Evolutionary conservation across 495 filamentous ascomycete genomes (phyloP).

Genomic region (Aspergillus coremiiformis): DNA sequence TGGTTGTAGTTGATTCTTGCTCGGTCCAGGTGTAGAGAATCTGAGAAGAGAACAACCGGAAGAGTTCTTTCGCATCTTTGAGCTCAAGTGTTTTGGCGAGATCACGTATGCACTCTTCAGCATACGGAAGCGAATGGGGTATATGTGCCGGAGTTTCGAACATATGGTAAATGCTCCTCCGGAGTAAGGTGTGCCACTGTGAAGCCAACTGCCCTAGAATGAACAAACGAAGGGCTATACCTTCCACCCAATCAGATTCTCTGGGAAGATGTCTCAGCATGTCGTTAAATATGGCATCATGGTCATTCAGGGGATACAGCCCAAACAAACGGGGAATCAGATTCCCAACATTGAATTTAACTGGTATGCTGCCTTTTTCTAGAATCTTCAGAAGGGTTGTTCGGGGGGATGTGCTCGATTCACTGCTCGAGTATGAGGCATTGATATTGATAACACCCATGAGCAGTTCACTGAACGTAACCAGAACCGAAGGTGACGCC

Average conservation of each 20-base stretch:
- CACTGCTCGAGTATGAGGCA: slow-evolving; percentile 50
- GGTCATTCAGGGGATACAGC: slow-evolving; percentile 67
- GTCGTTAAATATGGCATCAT: slow-evolving; percentile 76
- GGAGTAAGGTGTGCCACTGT: slow-evolving; percentile 70
- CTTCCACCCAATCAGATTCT: slow-evolving; percentile 64
- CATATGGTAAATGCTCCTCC: slow-evolving; percentile 81
- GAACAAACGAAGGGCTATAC: slow-evolving; percentile 76
- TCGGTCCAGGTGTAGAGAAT: slow-evolving; percentile 90
- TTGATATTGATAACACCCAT: slow-evolving; percentile 57
- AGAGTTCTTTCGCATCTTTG: slow-evolving; percentile 56
- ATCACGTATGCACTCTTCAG: slow-evolving; percentile 57
- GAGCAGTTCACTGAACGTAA: slow-evolving; percentile 58
- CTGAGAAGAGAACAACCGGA: slow-evolving; percentile 83
- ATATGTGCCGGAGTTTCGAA: slow-evolving; percentile 79
- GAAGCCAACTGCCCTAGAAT: slow-evolving; percentile 68
- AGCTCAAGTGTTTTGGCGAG: slow-evolving; percentile 61
- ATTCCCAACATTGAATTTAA: slow-evolving; percentile 67
- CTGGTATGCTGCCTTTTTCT: slow-evolving; percentile 54
- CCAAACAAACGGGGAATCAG: slow-evolving; percentile 68
- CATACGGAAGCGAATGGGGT: slow-evolving; percentile 55
- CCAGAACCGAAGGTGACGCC: slow-evolving; percentile 60
- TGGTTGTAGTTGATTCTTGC: slow-evolving; percentile 49
- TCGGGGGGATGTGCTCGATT: slow-evolving; percentile 56
- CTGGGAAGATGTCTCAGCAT: slow-evolving; percentile 64
- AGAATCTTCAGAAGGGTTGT: slow-evolving; percentile 71